These are phyloP conservation scores for Rhizopogon vulgaris DNA, from an alignment of 768 basidiomycete species.

Conservation along the genomic window DNA sequence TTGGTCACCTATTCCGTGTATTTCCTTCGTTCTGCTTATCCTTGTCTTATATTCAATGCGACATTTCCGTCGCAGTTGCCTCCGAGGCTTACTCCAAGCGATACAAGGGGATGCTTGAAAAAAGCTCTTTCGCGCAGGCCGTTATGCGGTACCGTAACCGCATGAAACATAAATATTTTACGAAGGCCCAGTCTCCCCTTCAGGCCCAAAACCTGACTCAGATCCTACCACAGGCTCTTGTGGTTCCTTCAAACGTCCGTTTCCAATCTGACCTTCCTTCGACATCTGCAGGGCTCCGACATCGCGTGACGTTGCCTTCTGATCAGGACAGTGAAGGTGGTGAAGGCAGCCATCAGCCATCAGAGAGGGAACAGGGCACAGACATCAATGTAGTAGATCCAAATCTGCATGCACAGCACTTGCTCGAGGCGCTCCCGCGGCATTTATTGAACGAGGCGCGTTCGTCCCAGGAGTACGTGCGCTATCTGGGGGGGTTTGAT, in stretches of 20 bases:
- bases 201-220: conserved; percentile 1
- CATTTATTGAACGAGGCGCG: conserved; percentile 32
- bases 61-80: conserved; percentile 38
- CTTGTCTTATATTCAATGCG: not conserved
- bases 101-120: conserved; percentile 54
- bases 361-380: not conserved
- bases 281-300: not conserved
- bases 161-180: conserved; percentile 10
- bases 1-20: not conserved
- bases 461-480: conserved; percentile 37
- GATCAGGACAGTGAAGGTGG: not conserved
- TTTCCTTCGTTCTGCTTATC: not conserved
- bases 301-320: not conserved
- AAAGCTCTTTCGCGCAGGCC: conserved; percentile 37
- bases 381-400: not conserved
- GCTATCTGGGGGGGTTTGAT: conserved; percentile 18
- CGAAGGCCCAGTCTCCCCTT: conserved; percentile 1
- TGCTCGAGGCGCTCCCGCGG: conserved; percentile 33
- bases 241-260: not conserved
- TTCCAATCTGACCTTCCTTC: not conserved
- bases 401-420: conserved; percentile 15
- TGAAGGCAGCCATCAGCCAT: not conserved
- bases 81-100: conserved; percentile 60
- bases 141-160: conserved; percentile 39
- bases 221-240: not conserved